Conservation (phyloP, 148 eudicot genomes). For the Chenopodium berlandieri region DNA sequence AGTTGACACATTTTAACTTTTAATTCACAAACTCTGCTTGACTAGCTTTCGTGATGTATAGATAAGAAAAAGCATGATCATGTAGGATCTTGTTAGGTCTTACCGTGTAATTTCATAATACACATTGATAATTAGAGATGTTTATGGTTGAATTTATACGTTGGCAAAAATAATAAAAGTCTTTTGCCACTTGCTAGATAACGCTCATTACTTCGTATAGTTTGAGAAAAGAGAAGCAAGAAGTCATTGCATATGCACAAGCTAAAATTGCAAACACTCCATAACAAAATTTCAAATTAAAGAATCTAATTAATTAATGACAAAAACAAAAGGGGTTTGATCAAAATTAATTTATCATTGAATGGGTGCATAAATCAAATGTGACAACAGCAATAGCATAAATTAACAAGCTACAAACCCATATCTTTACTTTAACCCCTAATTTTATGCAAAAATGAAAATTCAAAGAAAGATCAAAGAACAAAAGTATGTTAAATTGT, state of each 20-base stretch:
- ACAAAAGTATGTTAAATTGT: not conserved
- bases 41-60: no score
- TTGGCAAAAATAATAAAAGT: no score
- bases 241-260: not conserved
- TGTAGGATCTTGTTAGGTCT: no score
- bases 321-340: not conserved
- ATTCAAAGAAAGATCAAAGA: not conserved
- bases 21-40: no score
- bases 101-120: no score
- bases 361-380: not conserved
- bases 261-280: not conserved
- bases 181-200: not conserved
- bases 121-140: no score
- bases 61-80: no score
- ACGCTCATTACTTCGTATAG: not conserved
- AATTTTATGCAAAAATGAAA: not conserved
- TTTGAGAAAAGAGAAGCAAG: not conserved
- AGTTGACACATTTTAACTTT: no score
- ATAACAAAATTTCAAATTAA: not conserved
- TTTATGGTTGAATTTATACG: no score
- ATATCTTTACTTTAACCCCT: not conserved
- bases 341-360: not conserved
- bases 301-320: not conserved
- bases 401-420: not conserved
- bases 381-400: not conserved